A percentile compares a stretch with the other conserved stretches of the same genome.
These are phyloP conservation scores for Acrocalymma vagum DNA, from an alignment of 2,329 filamentous ascomycete genomes.

Conservation along the genomic window DNA sequence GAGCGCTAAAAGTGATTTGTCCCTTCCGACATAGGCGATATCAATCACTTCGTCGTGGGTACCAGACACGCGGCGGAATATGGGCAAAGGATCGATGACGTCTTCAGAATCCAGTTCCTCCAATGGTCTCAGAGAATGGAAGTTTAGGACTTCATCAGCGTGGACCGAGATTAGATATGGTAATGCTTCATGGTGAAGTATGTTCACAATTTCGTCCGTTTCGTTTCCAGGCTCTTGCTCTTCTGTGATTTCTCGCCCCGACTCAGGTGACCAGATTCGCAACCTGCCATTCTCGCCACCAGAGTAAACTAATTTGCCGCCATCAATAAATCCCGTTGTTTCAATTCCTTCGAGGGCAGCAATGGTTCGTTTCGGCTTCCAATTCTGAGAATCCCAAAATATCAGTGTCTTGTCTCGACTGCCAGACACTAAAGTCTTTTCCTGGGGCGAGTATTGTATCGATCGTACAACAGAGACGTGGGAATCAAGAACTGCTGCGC, in stretches of 20 bases:
- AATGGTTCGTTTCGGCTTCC: slow-evolving; percentile 82
- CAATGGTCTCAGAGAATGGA: slow-evolving; percentile 69
- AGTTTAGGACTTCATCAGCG: slow-evolving; percentile 84
- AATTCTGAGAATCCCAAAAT: slow-evolving; percentile 86
- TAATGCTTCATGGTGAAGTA: slow-evolving; percentile 71
- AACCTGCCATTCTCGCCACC: slow-evolving; percentile 85
- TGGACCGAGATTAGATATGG: slow-evolving; percentile 83
- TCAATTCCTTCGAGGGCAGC: slow-evolving; percentile 89
- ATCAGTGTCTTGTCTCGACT: slow-evolving; percentile 94
- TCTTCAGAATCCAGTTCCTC: slow-evolving; percentile 47
- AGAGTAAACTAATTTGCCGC: slow-evolving; percentile 78
- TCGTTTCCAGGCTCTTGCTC: slow-evolving; percentile 71
- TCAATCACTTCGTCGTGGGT: slow-evolving; percentile 99
- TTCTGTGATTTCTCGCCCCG: slow-evolving; percentile 79
- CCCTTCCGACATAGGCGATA: slow-evolving; percentile 81
- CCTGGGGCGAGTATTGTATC: slow-evolving; percentile 79
- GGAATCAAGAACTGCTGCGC: slow-evolving; percentile 81
- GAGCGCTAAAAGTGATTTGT: slow-evolving; percentile 83
- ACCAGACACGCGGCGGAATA: slow-evolving; percentile 84
- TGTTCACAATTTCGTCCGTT: slow-evolving; percentile 74
- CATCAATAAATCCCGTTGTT: slow-evolving; percentile 78
- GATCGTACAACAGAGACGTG: slow-evolving; percentile 95
- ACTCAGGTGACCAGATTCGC: slow-evolving; percentile 82
- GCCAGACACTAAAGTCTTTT: slow-evolving; percentile 81
- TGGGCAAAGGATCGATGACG: slow-evolving; percentile 64